Base-by-base conservation (phyloP, 2,329 filamentous ascomycete genomes). In the Hypoxylon sp. region DNA sequence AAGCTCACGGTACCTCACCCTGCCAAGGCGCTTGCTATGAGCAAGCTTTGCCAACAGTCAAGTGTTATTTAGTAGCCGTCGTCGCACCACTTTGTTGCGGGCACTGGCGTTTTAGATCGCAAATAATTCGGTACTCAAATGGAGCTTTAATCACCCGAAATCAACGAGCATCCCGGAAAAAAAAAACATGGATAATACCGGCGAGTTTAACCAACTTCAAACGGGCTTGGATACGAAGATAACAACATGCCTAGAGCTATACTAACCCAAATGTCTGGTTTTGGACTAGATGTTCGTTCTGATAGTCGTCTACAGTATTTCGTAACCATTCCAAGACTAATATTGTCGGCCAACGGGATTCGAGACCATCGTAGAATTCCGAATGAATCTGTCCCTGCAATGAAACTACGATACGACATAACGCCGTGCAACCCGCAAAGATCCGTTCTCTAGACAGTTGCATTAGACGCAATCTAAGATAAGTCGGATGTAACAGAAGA, bases 401-500 rank as follows among this genome's bases (percentile, higher is more conserved):
- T 50, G 47, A 56, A 54, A 61, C 56, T 62, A 54, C 53, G 54
- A 58, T 62, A 56, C 58, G 29, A 59, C 63, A 50, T 48, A 35
- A 55, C 31, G 63, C 13, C 29, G 54, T 67, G 54, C 37, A 39
- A 66, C 51, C 39, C 46, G 51, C 50, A 35, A 58, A 33, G 13
- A 33, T 37, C 17, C 37, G 11, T 42, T 39, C 31, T 39, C 17
- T 57, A 35, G 42, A 60, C 39, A 47, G 48, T 55, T 61, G 51
- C 51, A 63, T 52, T 35, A 24, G 54, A 11, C 44, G 35, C 50
- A 52, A 46, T 42, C 29, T n/a, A 37, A 48, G 33, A 48, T 56
- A 53, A 64, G 44, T 61, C 67, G 67, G 63, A 59, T 67, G 64
- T 64, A 68, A 65, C 64, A 37, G 37, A 39, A 5, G 19, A 67